These are phyloP conservation scores for Eustoma russellianum DNA, from an alignment of 257 asterid genomes.

Conservation along the genomic window DNA sequence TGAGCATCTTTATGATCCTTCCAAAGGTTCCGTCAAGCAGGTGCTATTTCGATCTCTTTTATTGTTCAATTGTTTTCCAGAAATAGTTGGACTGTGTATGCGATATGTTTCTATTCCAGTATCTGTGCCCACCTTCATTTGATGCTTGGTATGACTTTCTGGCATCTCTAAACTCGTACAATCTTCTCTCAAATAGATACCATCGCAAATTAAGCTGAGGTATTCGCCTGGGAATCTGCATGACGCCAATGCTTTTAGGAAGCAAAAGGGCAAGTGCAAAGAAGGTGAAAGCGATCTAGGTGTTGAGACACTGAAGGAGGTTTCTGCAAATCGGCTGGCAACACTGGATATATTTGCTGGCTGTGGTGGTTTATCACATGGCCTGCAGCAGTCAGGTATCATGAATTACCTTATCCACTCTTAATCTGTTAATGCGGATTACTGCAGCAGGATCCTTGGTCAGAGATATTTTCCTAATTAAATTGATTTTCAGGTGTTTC, in stretches of 20 bases:
- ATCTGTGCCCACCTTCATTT: background rate
- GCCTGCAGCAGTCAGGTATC: constrained; percentile 65
- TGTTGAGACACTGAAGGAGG: constrained; percentile 23
- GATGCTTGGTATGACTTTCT: constrained; percentile 15
- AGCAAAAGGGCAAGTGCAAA: constrained; percentile 70
- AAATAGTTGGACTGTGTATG: background rate
- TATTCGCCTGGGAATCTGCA: constrained; percentile 38
- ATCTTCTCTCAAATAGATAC: constrained; percentile 52
- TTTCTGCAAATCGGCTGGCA: constrained; percentile 32
- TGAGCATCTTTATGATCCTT: constrained; percentile 70
- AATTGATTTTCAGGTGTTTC: constrained; percentile 43
- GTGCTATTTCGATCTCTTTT: constrained; percentile 18
- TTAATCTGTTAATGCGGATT: constrained; percentile 7
- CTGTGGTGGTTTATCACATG: constrained; percentile 95
- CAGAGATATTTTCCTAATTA: constrained; percentile 11
- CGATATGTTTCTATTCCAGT: no score
- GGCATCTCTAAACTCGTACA: constrained; percentile 1
- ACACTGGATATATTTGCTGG: constrained; percentile 96
- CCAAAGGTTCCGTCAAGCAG: constrained; percentile 76
- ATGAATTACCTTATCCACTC: constrained; percentile 11
- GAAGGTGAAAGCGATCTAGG: constrained; percentile 57
- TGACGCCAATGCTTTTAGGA: constrained; percentile 34
- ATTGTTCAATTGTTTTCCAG: background rate
- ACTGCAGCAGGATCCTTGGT: constrained; percentile 7
- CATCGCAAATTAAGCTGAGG: constrained; percentile 46